phyloP scores from a whole-genome alignment of 805 yeast genomes.

The Dipodascus albidus region DNA sequence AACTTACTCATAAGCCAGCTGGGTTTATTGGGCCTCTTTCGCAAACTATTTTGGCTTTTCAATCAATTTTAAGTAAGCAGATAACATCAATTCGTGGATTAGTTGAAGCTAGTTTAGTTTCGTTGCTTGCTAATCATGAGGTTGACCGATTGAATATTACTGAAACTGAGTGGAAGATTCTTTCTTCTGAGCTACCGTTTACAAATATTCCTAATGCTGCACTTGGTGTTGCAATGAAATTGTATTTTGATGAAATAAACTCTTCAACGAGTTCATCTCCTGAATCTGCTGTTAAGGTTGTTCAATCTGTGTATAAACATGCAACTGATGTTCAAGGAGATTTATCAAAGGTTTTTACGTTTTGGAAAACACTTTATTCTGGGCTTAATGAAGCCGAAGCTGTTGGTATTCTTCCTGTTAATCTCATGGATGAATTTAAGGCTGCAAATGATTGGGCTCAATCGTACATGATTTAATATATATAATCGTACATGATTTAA shows the following conservation, averaged over 20 bases:
- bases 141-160: constrained; percentile 39
- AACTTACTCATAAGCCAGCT: constrained; percentile 38
- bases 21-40: constrained; percentile 64
- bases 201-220: constrained; percentile 48
- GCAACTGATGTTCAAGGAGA: constrained; percentile 17
- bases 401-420: constrained; percentile 25
- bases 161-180: constrained; percentile 41
- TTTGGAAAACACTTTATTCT: constrained; percentile 20
- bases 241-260: constrained; percentile 34
- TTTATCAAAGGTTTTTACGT: constrained; percentile 16
- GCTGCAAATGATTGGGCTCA: constrained; percentile 13
- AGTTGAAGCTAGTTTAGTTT: constrained; percentile 40
- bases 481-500: neutral
- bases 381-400: constrained; percentile 30
- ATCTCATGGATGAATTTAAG: constrained; percentile 10
- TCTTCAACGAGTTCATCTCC: constrained; percentile 3
- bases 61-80: constrained; percentile 50
- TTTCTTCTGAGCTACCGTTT: constrained; percentile 54
- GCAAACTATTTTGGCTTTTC: constrained; percentile 49
- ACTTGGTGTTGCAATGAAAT: constrained; percentile 47
- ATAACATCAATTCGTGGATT: constrained; percentile 40
- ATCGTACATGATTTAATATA: neutral
- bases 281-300: constrained; percentile 9
- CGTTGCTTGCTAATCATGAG: constrained; percentile 40
- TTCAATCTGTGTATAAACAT: constrained; percentile 19